These are phyloP conservation scores for Fusarium sp. DNA, from an alignment of 2,329 filamentous ascomycete genomes.

Conservation along the genomic window DNA sequence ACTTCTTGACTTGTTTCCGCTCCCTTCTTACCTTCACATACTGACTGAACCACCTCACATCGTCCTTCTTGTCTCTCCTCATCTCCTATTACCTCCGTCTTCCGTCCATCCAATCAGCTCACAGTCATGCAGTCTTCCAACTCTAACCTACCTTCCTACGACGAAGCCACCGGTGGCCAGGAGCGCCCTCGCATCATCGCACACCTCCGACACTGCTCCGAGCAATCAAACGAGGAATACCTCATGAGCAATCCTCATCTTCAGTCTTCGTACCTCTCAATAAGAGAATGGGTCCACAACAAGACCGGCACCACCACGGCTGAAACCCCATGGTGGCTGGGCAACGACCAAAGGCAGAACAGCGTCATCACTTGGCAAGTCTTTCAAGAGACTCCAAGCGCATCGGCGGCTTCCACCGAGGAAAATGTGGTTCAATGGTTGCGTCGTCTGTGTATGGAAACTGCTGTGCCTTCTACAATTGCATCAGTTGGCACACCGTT, in stretches of 20 bases:
- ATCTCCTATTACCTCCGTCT: neutral
- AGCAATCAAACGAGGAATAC: neutral
- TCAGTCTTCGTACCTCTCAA: neutral
- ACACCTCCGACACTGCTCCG: neutral
- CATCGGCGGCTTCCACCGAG: neutral
- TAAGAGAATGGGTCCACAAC: neutral
- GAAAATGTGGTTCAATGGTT: neutral
- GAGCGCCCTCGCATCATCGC: neutral
- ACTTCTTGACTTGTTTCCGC: neutral
- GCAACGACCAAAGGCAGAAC: neutral
- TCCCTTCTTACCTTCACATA: neutral
- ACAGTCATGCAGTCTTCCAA: neutral
- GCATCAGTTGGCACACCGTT: neutral
- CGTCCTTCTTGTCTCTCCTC: neutral
- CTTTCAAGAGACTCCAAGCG: neutral
- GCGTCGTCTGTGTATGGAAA: neutral
- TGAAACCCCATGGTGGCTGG: neutral
- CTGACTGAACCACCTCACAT: neutral
- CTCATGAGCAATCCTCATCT: neutral
- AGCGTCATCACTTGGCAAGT: neutral
- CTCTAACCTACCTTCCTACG: neutral
- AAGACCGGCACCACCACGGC: neutral
- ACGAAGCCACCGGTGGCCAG: neutral
- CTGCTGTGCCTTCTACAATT: neutral
- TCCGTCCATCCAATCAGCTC: neutral